These are phyloP conservation scores for Pseudozyma hubeiensis DNA, from an alignment of 1,284 basidiomycete genomes.

Conservation along the genomic window DNA sequence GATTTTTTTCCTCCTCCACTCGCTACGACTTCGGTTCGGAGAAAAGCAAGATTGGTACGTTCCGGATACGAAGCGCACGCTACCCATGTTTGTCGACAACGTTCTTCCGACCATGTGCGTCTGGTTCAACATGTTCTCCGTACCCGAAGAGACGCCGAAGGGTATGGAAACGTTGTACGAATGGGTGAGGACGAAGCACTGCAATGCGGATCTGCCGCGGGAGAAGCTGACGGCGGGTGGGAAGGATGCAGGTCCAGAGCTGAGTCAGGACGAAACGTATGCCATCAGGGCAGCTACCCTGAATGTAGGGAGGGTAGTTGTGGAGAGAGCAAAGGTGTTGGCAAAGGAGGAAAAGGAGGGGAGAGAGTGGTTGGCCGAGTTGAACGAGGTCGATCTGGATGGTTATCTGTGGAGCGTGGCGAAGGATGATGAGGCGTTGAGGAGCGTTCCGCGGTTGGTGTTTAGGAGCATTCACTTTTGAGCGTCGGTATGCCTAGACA, in stretches of 20 bases:
- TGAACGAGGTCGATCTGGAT: slow-evolving; percentile 64
- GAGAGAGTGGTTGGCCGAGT: slow-evolving; percentile 30
- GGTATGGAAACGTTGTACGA: slow-evolving; percentile 23
- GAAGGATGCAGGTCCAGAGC: slow-evolving; percentile 24
- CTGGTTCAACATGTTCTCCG: slow-evolving; percentile 79
- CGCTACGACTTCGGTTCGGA: slow-evolving; percentile 73
- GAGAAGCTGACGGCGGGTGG: background rate
- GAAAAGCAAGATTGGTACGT: slow-evolving; percentile 57
- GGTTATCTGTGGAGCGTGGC: slow-evolving; percentile 64
- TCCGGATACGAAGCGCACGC: slow-evolving; percentile 66
- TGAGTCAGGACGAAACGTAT: slow-evolving; percentile 57
- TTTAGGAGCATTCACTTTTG: slow-evolving; percentile 27
- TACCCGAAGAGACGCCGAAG: slow-evolving; percentile 69
- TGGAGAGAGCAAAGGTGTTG: slow-evolving; percentile 37
- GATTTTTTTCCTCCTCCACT: slow-evolving; percentile 82
- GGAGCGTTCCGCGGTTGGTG: slow-evolving; percentile 56
- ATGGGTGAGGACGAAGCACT: slow-evolving; percentile 10
- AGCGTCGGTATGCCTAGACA: background rate
- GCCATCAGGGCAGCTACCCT: slow-evolving; percentile 56
- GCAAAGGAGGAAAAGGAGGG: slow-evolving; percentile 9
- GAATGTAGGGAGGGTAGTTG: slow-evolving; percentile 48
- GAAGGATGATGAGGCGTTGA: slow-evolving; percentile 53
- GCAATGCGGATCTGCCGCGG: slow-evolving; percentile 12
- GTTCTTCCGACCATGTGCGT: slow-evolving; percentile 85
- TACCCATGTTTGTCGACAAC: slow-evolving; percentile 85